Evolutionary conservation across 805 yeast species (phyloP), one percentile per base, ranked within the genome.

Genomic region (Kluyveromyces aestuarii): DNA sequence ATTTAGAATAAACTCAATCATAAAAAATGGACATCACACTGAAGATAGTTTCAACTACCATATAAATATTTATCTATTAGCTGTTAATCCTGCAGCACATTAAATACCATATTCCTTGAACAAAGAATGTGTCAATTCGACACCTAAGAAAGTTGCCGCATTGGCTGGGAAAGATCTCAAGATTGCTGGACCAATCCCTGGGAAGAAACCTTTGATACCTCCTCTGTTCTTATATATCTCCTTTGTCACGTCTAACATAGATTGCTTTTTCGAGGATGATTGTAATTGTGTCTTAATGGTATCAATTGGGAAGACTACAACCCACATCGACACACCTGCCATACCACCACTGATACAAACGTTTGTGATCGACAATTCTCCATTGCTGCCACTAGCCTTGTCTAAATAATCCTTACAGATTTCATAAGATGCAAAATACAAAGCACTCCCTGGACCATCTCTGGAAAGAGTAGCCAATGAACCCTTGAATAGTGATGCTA

Each of bases 81-180:
- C 14, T 13, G 35, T 10, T 30, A 30, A 21, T 21, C 33, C 11
- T 10, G 25, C 17, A 17, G 17, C 18, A 25, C 14, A 8, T 37
- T 40, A 48, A 21, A 45, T n/a, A 44, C 70, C 53, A 48, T 58
- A 68, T 47, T 67, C 64, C 49, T 66, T 67, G 50, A 70, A 69
- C 51, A 68, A 55, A 18, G 65, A 61, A 50, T 68, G 73, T 6
- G 96, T 87, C 50, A 90, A 61, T 66, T 91, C 99, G 30, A 91
- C 98, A 43, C 98, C 99, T 36, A 88, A 77, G 71, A 91, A 91
- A 2, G 98, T 90, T 8, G 99, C 98, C n/a, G 99, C 99, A 68
- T 93, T 91, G 19, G 98, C 98, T 2, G 98, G 98, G 84, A 93
- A 91, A 39, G 95, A 83, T 67, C 99, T 79, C 25, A 88, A 79